Base-by-base conservation (phyloP, 2,329 filamentous ascomycete species). In the Hortaea sp. region DNA sequence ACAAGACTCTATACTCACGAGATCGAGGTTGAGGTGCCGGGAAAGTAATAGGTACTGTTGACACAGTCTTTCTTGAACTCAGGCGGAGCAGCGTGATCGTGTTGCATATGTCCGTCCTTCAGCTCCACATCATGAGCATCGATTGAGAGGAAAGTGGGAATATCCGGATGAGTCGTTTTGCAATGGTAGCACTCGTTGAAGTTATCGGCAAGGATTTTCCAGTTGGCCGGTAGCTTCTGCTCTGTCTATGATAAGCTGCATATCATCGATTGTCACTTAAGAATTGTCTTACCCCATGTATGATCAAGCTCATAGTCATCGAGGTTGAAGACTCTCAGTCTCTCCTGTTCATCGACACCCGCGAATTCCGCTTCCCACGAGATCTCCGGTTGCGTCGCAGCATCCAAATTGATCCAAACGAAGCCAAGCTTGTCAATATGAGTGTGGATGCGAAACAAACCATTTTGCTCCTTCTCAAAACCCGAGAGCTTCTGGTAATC, bases 301-400 rank as follows among this genome's bases (percentile, higher is more conserved):
- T 49, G 47, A 35, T 51, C 46, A 32, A 47, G 47, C 5, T 38
- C 44, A 39, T 51, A 51, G 40, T 51, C 44, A 13, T 43, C 32
- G 13, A 51, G 43, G 44, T 49, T 49, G 43, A 41, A 49, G 2
- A 20, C 7, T 46, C 37, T 6, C 28, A 12, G 39, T 46, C 38
- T 12, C 28, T 46, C 39, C 29, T 20, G 20, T 20, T 20, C 20
- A 20, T 20, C 20, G 31, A 42, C 27, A 11, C 11, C 40, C 29
- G 13, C 27, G 28, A 29, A 29, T 12, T n/a, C 29, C 4, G 29
- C 40, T 6, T 42, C 40, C 40, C 40, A 42, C 13, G 20, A 29
- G 27, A 29, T 6, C 7, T 42, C 40, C 11, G 40, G 40, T 7
- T 42, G 13, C 20, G 20, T 20, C 5, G 27, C 40, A 12, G 40